These are phyloP conservation scores for Sherardia arvensis DNA, from an alignment of 257 asterid genomes.

Conservation along the genomic window DNA sequence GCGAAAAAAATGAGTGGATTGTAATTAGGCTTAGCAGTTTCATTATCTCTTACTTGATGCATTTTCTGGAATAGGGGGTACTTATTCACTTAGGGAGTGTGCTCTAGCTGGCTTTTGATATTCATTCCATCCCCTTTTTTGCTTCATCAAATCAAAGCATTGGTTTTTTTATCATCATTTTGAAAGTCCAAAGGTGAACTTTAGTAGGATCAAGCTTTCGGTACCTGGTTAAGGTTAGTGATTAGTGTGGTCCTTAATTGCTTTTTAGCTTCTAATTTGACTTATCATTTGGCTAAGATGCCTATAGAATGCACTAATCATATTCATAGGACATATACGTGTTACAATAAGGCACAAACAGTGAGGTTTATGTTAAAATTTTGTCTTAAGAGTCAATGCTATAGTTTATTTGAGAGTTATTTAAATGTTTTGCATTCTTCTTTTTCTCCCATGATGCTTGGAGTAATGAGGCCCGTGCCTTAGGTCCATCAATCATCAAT, in stretches of 20 bases:
- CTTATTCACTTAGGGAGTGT: neutral
- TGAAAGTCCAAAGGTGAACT: neutral
- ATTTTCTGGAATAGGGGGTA: neutral
- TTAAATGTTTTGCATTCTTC: neutral
- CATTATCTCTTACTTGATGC: neutral
- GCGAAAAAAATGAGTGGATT: constrained; percentile 8
- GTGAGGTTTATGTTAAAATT: neutral
- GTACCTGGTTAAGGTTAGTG: neutral
- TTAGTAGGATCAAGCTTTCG: constrained; percentile 3
- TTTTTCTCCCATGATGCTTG: neutral
- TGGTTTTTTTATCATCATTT: neutral
- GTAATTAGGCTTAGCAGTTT: constrained; percentile 14
- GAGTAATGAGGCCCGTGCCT: neutral
- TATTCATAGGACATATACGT: neutral
- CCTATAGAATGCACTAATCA: neutral
- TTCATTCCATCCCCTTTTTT: neutral
- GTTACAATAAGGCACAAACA: neutral
- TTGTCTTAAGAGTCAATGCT: neutral
- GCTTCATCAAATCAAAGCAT: neutral
- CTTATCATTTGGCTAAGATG: neutral
- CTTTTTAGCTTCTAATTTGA: neutral
- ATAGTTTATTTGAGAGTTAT: neutral
- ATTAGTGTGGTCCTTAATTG: neutral
- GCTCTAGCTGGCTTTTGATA: neutral
- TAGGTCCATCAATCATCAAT: neutral